Conservation (phyloP, 768 basidiomycete species). For the Hemileccinum rubropunctum region DNA sequence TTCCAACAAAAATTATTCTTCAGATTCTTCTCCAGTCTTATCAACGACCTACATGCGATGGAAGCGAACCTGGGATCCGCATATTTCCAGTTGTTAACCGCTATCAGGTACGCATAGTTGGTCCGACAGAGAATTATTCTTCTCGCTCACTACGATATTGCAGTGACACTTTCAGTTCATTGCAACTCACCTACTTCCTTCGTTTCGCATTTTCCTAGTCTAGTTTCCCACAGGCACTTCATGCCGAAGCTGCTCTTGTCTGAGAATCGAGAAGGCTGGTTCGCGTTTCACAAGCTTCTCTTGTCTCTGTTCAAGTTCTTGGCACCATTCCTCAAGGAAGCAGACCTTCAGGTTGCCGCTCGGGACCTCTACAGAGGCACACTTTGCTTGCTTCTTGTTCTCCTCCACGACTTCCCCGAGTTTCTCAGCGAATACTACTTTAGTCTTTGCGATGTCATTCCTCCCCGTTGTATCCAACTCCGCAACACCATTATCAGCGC, state of each 20-base stretch:
- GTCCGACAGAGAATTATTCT: neutral
- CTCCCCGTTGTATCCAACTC: constrained; percentile 89
- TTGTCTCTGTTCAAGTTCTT: constrained; percentile 95
- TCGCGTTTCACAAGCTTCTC: constrained; percentile 92
- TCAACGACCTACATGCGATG: constrained; percentile 87
- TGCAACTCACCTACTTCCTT: constrained; percentile 96
- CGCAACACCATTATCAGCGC: constrained; percentile 96
- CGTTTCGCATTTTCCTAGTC: constrained; percentile 96
- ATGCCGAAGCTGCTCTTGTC: constrained; percentile 92
- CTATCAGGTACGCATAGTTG: constrained; percentile 69
- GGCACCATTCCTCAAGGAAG: constrained; percentile 82
- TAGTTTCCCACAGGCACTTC: constrained; percentile 94
- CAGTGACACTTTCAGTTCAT: constrained; percentile 92
- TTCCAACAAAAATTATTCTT: constrained; percentile 99
- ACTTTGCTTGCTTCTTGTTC: constrained; percentile 85
- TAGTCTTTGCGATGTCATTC: constrained; percentile 91
- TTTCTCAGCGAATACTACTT: constrained; percentile 98
- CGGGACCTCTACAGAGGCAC: constrained; percentile 89
- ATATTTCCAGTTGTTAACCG: constrained; percentile 85
- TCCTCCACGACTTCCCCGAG: constrained; percentile 98
- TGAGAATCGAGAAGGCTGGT: constrained; percentile 94
- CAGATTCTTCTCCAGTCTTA: constrained; percentile 94
- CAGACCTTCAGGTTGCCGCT: constrained; percentile 75
- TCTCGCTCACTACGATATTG: constrained; percentile 2
- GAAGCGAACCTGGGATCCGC: constrained; percentile 83